Base-by-base conservation (phyloP, 225 moss, liverwort and hornwort species). In the Bryum argenteum region DNA sequence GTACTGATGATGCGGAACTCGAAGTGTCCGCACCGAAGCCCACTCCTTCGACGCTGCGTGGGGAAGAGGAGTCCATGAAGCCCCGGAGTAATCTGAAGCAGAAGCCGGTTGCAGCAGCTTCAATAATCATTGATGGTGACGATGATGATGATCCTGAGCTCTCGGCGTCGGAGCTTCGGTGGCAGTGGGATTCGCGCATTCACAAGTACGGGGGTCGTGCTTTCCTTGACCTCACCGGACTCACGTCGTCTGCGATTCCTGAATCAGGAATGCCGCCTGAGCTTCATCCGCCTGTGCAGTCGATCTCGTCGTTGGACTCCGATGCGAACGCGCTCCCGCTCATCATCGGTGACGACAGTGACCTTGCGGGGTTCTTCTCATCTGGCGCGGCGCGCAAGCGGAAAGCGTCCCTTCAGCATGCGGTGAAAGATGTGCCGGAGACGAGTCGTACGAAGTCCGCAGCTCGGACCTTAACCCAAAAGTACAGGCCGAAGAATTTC, bases 401-500 rank as follows among this genome's bases (percentile, higher is more conserved):
- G 28, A 73, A 62, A 66, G 8, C 48, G 24, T 73, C 82, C 1
- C 70, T 75, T 1, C 75, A 84, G 42, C 61, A 53, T 15, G 72
- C 78, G 5, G 55, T 75, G 64, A 73, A 75, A 18, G 75, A 78
- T 9, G 50, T 75, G 0, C 78, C 75, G 10, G 72, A 63, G 42
- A 20, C 72, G 14, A 14, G 42, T 11, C 9, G 54, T 54, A 10
- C 15, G 8, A 2, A 28, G 4, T 74, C 76, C 38, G 79, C 74
- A 1, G 58, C 63, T 21, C 81, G 86, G 47, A 91, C 86, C 51
- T 58, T 97, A 52, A 88, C 89, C 11, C 91, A 97, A 37, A 97
- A 97, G 62, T 93, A 97, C 60, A 78, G 90, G 16, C 96, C 96
- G 1, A 90, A 81, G 76, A 80, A 71, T 40, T 93, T 97, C 79